A percentile compares a stretch with the other conserved stretches of the same genome.
Evolutionary conservation across 2,329 filamentous ascomycete species (phyloP).

Genomic region (Fusarium nygamai): DNA sequence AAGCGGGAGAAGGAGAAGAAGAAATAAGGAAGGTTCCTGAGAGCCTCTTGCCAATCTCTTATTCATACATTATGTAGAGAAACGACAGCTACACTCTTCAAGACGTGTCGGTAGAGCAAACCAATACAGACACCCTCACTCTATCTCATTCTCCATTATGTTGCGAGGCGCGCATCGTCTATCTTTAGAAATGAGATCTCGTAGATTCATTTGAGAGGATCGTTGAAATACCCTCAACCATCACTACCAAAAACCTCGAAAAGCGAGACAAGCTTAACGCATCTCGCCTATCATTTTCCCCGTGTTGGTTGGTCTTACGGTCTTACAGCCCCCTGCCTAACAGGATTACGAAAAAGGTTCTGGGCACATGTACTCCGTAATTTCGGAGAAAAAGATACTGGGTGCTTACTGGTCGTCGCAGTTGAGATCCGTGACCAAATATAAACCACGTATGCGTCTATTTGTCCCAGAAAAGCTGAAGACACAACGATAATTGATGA

Average conservation of each 20-base stretch:
- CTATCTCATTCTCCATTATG: not conserved
- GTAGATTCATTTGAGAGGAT: fast-evolving
- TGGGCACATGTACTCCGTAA: no score
- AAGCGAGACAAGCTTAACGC: not conserved
- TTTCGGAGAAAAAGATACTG: not conserved
- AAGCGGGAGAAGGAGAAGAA: not conserved
- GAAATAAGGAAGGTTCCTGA: not conserved
- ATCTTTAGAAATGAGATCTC: not conserved
- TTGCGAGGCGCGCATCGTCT: not conserved
- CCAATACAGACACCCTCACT: fast-evolving
- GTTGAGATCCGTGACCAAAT: not conserved
- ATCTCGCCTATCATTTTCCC: not conserved
- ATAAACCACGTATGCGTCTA: no score
- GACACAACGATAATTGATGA: not conserved
- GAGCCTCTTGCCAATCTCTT: fast-evolving
- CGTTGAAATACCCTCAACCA: fast-evolving
- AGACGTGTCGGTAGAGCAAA: no score
- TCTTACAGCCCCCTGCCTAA: fast-evolving
- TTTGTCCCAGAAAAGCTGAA: not conserved
- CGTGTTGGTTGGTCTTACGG: not conserved
- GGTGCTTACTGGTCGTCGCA: fast-evolving
- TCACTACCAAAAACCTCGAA: fast-evolving
- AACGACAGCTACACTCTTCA: fast-evolving
- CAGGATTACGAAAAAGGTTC: no score
- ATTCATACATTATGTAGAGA: fast-evolving